Evolutionary conservation across 2,329 filamentous ascomycete genomes (phyloP).

Genomic region (Talaromyces islandicus): DNA sequence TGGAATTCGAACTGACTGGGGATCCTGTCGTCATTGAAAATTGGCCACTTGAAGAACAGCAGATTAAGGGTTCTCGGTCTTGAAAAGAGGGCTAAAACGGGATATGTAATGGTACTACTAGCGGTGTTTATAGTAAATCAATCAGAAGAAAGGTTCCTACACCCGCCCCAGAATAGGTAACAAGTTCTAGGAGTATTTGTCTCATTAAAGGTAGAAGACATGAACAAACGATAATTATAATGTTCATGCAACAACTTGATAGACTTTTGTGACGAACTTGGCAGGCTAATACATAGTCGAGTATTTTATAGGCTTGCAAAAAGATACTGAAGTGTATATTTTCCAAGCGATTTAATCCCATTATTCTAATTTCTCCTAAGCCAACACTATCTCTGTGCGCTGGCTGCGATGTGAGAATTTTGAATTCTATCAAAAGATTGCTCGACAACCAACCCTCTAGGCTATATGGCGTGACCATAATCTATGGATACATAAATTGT

Average conservation of each 20-base stretch:
- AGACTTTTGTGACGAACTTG: not conserved
- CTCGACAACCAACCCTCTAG: too few relatives aligned
- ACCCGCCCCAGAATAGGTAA: not conserved
- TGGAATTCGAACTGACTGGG: conserved; percentile 28
- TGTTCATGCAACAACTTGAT: not conserved
- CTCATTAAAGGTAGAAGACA: not conserved
- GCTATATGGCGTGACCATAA: not conserved
- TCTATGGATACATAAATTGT: not conserved
- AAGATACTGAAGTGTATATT: not conserved
- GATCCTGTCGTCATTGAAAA: conserved; percentile 24
- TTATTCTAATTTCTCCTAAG: not conserved
- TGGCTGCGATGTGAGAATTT: not conserved
- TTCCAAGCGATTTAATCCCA: not conserved
- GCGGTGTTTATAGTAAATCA: not conserved
- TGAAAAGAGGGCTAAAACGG: not conserved
- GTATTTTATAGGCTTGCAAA: not conserved
- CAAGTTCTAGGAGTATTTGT: not conserved
- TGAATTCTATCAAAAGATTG: too few relatives aligned
- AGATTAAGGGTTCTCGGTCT: not conserved
- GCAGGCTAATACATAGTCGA: not conserved
- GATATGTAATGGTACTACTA: not conserved
- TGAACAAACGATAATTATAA: not conserved
- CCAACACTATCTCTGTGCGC: not conserved
- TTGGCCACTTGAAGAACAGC: not conserved
- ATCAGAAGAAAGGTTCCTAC: not conserved